Evolutionary conservation across 129 eudicot genomes (phyloP).

Genomic region (Flaveria bidentis): DNA sequence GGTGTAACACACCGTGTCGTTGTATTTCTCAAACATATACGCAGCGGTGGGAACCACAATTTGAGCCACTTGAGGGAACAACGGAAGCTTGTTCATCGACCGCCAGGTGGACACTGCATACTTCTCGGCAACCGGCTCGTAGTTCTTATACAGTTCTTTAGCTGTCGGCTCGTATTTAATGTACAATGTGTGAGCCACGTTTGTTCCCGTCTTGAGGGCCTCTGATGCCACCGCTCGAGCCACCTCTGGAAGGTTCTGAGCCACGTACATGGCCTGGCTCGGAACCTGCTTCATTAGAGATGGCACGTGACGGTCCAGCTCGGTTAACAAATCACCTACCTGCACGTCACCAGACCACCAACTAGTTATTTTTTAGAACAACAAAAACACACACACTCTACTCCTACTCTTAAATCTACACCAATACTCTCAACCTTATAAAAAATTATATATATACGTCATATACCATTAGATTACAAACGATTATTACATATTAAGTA

Average conservation of each 20-base stretch:
- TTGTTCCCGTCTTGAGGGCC: conserved; percentile 39
- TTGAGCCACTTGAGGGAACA: conserved; percentile 68
- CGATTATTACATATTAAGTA: too few species aligned
- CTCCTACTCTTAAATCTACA: too few species aligned
- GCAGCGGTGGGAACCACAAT: conserved; percentile 64
- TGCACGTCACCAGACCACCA: conserved; percentile 30
- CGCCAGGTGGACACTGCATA: conserved; percentile 76
- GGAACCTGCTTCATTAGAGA: conserved; percentile 48
- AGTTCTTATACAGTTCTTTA: conserved; percentile 59
- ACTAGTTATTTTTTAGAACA: too few species aligned
- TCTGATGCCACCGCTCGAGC: conserved; percentile 55
- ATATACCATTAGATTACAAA: too few species aligned
- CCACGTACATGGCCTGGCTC: conserved; percentile 41
- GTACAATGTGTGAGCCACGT: conserved; percentile 43
- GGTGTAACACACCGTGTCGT: conserved; percentile 36
- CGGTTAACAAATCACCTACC: conserved; percentile 60
- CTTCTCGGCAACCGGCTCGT: conserved; percentile 79
- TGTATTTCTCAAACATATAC: conserved; percentile 68
- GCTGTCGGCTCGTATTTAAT: conserved; percentile 62
- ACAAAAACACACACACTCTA: too few species aligned
- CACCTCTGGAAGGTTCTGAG: conserved; percentile 54
- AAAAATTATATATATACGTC: too few species aligned
- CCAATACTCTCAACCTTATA: too few species aligned
- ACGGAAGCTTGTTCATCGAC: conserved; percentile 53
- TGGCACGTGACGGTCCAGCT: conserved; percentile 59